Percentiles rank a stretch among this genome's conserved stretches.
Evolutionary conservation across 164 flowering plant genomes (phyloP).

Genomic region (Saururus chinensis): DNA sequence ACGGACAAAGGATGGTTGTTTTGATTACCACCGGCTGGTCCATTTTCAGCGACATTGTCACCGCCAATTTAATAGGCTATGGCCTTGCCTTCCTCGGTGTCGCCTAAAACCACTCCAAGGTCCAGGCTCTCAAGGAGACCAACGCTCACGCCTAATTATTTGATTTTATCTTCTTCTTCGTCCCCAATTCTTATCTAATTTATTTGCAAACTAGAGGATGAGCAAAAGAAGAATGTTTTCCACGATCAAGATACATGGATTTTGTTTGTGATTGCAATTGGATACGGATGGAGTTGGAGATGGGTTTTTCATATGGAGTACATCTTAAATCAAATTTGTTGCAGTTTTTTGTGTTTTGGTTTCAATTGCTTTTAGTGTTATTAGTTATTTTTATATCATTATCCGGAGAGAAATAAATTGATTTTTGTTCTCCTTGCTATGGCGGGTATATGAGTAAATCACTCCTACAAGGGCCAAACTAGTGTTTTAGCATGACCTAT

Average conservation of each 20-base stretch:
- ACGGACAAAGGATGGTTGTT: too few relatives aligned
- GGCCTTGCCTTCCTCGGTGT: conserved; percentile 39
- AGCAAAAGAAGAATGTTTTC: background rate
- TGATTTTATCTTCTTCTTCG: background rate
- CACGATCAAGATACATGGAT: background rate
- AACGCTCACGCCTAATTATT: conserved; percentile 14
- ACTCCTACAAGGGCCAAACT: too few relatives aligned
- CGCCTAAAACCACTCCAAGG: conserved; percentile 35
- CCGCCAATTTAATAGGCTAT: conserved; percentile 33
- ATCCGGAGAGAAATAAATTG: background rate
- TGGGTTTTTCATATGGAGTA: conserved; percentile 3
- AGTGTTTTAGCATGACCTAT: too few relatives aligned
- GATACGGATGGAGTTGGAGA: conserved; percentile 5
- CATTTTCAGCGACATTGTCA: conserved; percentile 35
- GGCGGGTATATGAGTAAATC: too few relatives aligned
- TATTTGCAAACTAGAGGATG: background rate
- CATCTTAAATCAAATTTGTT: background rate
- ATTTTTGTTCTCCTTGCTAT: too few relatives aligned
- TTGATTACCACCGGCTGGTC: conserved; percentile 39
- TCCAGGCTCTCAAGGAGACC: conserved; percentile 26
- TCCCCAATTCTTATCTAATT: background rate
- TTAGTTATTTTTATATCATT: background rate
- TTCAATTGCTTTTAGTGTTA: conserved; percentile 1
- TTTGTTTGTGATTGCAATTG: background rate
- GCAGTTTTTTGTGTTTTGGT: background rate